Evolutionary conservation across 371 early-diverging fungal species (phyloP), one percentile per base, ranked within the genome.

Genomic region (Rhizomucor miehei): DNA sequence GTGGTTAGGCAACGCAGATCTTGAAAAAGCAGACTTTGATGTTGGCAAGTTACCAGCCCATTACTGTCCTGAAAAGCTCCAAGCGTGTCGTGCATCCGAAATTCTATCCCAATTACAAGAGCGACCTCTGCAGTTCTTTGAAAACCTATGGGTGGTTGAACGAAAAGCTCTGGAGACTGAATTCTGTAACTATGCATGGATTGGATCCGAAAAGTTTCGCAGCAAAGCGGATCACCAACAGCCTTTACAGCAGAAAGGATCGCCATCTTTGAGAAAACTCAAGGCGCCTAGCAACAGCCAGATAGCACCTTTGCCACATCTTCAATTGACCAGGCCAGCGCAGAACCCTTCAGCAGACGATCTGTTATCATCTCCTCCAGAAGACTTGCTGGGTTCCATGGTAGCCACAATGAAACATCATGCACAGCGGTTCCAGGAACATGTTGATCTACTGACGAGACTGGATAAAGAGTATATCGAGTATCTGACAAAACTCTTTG

Each of bases 1-100:
- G 10, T 88, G 89, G 89, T 67, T 88, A 10, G 77, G 75, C 20
- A 75, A 86, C 21, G 63, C 65, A 0, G 64, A 73, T 20, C 46
- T 82, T 6, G 44, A 71, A 13, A 57, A 63, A 6, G 25, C 66
- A 0, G 66, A 64, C 6, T 51, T 68, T 19, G 68, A 74, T 20
- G 48, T 75, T 1, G 62, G 67, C 19, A 52, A 73, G 1, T 59
- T 84, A n/a, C 79, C 80, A 1, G 52, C 64, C 25, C 71, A 79
- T 36, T 66, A 77, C 40, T 62, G 64, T 50, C 54, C 65, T 0
- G 58, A 63, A 0, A 65, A 71, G 1, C 65, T 84, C 1, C 17
- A 24, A 1, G 14, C 52, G 0, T 81, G 82, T 44, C 54, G 72
- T 29, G 24, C 20, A 38, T 8, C 11, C 3, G 19, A 9, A 34